Base-by-base conservation (phyloP, 805 yeast species). In the Teunomyces atbi region DNA sequence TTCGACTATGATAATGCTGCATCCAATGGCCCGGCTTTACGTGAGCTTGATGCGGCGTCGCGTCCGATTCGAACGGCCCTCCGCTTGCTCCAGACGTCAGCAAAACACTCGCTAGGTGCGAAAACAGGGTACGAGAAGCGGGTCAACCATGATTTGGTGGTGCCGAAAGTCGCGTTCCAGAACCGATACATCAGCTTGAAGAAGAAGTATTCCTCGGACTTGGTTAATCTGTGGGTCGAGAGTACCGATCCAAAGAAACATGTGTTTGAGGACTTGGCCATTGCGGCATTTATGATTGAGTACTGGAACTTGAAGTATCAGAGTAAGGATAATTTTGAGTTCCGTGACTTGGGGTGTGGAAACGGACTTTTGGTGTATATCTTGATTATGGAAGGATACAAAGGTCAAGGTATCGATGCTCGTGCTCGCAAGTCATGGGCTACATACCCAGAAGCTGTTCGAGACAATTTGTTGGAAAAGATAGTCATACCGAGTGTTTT, bases 181-280 rank as follows among this genome's bases (percentile, higher is more conserved):
- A 84, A 88, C 59, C 69, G 86, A 48, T 92, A 92, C 62, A 83
- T 89, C 21, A 71, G 78, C 16, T 72, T 92, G 57, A 92, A 92
- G 65, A 87, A 86, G 62, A 86, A 84, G 63, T 86, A 91, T 62
- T 89, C 96, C 0, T 79, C 83, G 21, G 65, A 69, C 13, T 68
- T 92, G 41, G 90, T 90, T 10, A 87, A 83, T 34, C 78, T 76
- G 52, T 92, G 98, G 98, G 82, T 77, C n/a, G 98, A 92, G 65
- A 82, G 84, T 26, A 92, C 98, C 2, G 97, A 92, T 65, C 97
- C 97, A 2, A 79, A 84, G 55, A 92, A 92, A 62, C 98, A 92
- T 67, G 97, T 92, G 0, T 92, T 91, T 68, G 98, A 92, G 70
- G 98, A 92, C 62, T 79, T 92, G 44, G 95, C 96, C 3, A 91